A percentile compares a stretch with the other conserved stretches of the same genome.
Conservation (phyloP, 1,284 basidiomycete genomes). For the Ceratobasidium sp. region DNA sequence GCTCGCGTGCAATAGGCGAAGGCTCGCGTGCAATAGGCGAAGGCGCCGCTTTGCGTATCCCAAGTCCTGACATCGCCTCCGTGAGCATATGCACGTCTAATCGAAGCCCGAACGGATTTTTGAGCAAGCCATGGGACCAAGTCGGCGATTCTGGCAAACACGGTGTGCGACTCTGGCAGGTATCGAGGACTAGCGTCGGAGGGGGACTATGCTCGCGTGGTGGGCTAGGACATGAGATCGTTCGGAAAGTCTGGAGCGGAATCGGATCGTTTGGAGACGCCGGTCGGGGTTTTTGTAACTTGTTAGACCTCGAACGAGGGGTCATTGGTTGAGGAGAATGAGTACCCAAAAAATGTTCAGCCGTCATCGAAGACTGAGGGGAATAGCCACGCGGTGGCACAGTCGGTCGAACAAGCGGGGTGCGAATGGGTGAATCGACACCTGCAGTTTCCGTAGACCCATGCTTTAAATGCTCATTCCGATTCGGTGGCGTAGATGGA, state of each 20-base stretch:
- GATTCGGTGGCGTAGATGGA: too few species aligned
- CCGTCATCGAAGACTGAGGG: not conserved
- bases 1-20: too few species aligned
- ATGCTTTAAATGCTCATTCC: not conserved
- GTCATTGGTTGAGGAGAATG: conserved; percentile 6
- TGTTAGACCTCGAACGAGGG: conserved; percentile 25
- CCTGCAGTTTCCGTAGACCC: too few species aligned
- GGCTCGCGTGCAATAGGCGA: conserved; percentile 11
- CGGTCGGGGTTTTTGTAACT: conserved; percentile 34
- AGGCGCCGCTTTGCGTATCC: conserved; percentile 32
- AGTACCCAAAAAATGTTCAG: not conserved
- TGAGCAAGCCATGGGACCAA: conserved; percentile 34
- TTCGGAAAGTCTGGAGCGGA: conserved; percentile 34
- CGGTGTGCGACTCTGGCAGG: conserved; percentile 28
- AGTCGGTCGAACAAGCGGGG: conserved; percentile 27
- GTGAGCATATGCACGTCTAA: conserved; percentile 36
- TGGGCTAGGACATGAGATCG: conserved; percentile 15
- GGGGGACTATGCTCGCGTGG: conserved; percentile 1
- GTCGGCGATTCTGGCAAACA: conserved; percentile 23
- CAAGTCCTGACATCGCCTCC: conserved; percentile 34
- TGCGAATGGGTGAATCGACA: conserved; percentile 14
- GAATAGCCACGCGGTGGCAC: not conserved
- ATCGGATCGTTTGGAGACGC: conserved; percentile 31
- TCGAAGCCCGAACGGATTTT: conserved; percentile 31
- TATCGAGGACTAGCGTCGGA: conserved; percentile 9